Evolutionary conservation across 768 basidiomycete species (phyloP).

Genomic region (Suillus paluster): DNA sequence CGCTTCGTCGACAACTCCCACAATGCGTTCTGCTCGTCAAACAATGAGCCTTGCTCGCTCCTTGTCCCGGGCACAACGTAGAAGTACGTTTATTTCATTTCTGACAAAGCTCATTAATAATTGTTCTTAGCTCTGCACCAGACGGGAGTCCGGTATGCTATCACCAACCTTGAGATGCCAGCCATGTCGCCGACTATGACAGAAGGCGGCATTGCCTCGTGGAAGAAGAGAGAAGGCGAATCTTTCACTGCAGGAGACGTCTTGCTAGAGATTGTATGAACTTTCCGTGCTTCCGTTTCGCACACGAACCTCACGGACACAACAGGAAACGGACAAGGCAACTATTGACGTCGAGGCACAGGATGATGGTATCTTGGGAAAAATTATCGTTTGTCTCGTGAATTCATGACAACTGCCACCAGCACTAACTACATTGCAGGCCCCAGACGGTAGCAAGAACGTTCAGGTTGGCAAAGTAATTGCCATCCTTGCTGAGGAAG

Average conservation of each 20-base stretch:
- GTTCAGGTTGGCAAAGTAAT: slow-evolving; percentile 89
- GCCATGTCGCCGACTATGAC: slow-evolving; percentile 99
- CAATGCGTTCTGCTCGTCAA: slow-evolving; percentile 11
- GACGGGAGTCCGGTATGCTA: slow-evolving; percentile 54
- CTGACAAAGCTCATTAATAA: not conserved
- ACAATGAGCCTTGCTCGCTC: slow-evolving; percentile 21
- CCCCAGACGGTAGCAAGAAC: slow-evolving; percentile 79
- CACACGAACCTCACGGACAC: slow-evolving; percentile 7
- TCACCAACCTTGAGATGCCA: slow-evolving; percentile 86
- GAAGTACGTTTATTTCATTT: not conserved
- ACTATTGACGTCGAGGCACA: slow-evolving; percentile 99
- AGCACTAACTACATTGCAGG: slow-evolving; percentile 41
- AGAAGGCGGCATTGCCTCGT: slow-evolving; percentile 87
- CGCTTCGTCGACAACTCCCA: not conserved
- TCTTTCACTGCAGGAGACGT: slow-evolving; percentile 82
- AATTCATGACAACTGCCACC: not conserved
- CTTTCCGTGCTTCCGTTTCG: slow-evolving; percentile 17
- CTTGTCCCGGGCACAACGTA: slow-evolving; percentile 18
- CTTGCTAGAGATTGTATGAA: slow-evolving; percentile 82
- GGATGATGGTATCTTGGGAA: slow-evolving; percentile 93
- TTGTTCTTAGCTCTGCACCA: slow-evolving; percentile 48
- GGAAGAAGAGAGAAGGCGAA: slow-evolving; percentile 91
- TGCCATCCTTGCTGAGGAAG: slow-evolving; percentile 93
- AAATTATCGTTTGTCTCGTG: slow-evolving; percentile 74
- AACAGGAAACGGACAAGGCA: slow-evolving; percentile 91